Conservation (phyloP, 2,329 filamentous ascomycete genomes). For the Colletotrichum sp. region DNA sequence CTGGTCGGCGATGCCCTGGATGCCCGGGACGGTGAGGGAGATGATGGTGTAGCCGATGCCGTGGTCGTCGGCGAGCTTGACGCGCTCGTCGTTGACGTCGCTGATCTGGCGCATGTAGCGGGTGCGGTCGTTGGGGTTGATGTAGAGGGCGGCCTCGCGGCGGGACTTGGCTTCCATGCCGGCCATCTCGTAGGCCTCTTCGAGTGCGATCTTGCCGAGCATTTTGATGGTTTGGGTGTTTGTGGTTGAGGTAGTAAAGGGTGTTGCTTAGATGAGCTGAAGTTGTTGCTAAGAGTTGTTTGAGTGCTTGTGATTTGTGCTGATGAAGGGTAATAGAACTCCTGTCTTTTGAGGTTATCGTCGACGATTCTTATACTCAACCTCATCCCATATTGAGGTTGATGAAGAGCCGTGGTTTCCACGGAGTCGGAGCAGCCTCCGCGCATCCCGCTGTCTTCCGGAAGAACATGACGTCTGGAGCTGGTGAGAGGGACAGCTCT, state of each 20-base stretch:
- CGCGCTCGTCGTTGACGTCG: conserved; percentile 43
- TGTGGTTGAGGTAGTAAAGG: background rate
- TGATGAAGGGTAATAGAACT: background rate
- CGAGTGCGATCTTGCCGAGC: conserved; percentile 66
- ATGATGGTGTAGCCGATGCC: conserved; percentile 54
- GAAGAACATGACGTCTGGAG: background rate
- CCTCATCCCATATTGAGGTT: background rate
- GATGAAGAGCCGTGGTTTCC: background rate
- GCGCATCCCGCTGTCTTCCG: background rate
- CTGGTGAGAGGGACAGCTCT: background rate
- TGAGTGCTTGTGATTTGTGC: background rate
- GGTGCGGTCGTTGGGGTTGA: conserved; percentile 55
- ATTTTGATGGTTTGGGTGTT: conserved; percentile 35
- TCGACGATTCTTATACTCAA: background rate
- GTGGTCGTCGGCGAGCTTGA: conserved; percentile 49
- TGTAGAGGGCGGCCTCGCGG: conserved; percentile 66
- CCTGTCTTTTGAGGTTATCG: fast-evolving
- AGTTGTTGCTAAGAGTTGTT: background rate
- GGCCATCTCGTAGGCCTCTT: conserved; percentile 67
- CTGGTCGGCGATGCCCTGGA: conserved; percentile 49
- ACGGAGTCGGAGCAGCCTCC: background rate
- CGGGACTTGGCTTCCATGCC: conserved; percentile 61
- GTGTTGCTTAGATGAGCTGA: background rate
- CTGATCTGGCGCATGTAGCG: conserved; percentile 62
- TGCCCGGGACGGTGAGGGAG: conserved; percentile 53